Conservation (phyloP, 805 yeast species). For the Wickerhamiella brachini region DNA sequence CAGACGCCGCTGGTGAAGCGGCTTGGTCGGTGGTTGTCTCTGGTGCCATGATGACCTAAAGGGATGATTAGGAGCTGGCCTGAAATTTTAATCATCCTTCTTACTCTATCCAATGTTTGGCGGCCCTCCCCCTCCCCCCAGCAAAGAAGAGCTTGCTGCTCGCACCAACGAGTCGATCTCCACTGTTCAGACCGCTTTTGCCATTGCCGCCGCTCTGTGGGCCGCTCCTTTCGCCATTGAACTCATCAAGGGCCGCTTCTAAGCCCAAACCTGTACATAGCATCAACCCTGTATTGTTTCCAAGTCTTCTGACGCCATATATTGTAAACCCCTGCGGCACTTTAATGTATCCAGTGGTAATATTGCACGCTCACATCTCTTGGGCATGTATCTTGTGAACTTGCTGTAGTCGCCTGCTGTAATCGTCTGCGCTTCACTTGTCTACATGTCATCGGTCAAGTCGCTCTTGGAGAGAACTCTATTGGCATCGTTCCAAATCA, state of each 20-base stretch:
- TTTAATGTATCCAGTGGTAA: no score
- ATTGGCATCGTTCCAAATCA: slow-evolving; percentile 12
- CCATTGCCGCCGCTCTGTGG: slow-evolving; percentile 28
- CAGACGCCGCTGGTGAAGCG: background rate
- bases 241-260: slow-evolving; percentile 27
- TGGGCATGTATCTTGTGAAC: no score
- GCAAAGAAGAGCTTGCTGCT: slow-evolving; percentile 25
- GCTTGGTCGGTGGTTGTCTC: background rate
- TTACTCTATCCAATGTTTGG: slow-evolving; percentile 22
- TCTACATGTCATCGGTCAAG: background rate
- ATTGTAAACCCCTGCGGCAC: no score
- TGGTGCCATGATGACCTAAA: background rate
- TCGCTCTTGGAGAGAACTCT: slow-evolving; percentile 12
- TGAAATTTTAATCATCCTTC: background rate
- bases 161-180: slow-evolving; percentile 21
- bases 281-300: no score
- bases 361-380: no score
- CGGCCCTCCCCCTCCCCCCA: slow-evolving; percentile 27
- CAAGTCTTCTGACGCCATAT: no score
- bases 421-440: no score
- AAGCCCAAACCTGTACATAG: slow-evolving; percentile 5
- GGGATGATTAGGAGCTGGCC: background rate
- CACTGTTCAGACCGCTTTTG: slow-evolving; percentile 21
- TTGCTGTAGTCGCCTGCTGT: no score
- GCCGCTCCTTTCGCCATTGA: slow-evolving; percentile 28